Base-by-base conservation (phyloP, 306 rosid species). In the Quercus agrifolia region DNA sequence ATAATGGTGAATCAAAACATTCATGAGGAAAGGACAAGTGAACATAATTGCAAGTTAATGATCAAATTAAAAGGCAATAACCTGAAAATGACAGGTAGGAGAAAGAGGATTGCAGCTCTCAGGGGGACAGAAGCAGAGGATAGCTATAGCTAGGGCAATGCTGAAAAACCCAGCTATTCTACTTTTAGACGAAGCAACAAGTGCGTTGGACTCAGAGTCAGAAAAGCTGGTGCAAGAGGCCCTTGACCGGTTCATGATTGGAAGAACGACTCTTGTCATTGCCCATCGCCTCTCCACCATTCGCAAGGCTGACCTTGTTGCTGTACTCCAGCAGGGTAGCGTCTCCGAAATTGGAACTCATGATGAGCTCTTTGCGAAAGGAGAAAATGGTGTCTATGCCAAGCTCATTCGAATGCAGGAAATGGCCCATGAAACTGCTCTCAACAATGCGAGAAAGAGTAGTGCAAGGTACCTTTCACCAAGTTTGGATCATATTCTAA, bases 121-220 rank as follows among this genome's bases (percentile, higher is more conserved):
- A 27, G 99, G 99, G 76, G 99, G 99, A 12, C 99, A 95, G 86
- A 95, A 95, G 78, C 99, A 95, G 86, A 89, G 99, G 85, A 95
- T 95, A 77, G 99, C 99, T 49, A 95, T 95, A 67, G 99, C 99
- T 77, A 91, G 99, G 86, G 99, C 99, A 52, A 95, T 95, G 99
- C 86, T 95, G 71, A 95, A 95, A 86, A 95, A 95, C 82, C 99
- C 99, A 56, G 99, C 99, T 31, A 95, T 95, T 80, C 87, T 95
- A 51, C 93, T 95, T 73, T 78, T 95, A 57, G 99, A 95, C 51
- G 99, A 95, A 78, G 99, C 99, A 76, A 95, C 99, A 75, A 95
- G 99, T 91, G 99, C 99, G 62, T 79, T 95, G 81, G 99, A 95
- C 83, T 95, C 99, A 5, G 99, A 95, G 62, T 95, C 99, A 1